These are phyloP conservation scores for Phytopythium delawarense DNA, from an alignment of 352 stramenopile species.

Conservation along the genomic window DNA sequence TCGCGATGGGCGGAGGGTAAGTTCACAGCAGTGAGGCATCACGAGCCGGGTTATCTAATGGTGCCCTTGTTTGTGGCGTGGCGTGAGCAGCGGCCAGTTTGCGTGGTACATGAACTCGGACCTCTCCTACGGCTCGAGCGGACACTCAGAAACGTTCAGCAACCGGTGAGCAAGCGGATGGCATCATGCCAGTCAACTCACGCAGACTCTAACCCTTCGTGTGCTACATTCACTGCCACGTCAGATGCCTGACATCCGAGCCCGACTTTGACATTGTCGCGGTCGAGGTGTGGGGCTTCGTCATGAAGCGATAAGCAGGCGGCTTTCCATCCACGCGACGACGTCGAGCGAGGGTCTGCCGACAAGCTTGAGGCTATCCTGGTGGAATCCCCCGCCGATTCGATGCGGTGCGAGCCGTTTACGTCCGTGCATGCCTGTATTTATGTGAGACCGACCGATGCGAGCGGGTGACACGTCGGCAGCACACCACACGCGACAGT, in stretches of 20 bases:
- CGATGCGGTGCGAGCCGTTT: not conserved
- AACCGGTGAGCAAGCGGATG: conserved; percentile 28
- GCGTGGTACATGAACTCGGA: conserved; percentile 68
- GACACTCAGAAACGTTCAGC: conserved; percentile 47
- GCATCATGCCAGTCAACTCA: not conserved
- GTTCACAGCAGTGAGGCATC: conserved; percentile 6
- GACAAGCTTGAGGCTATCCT: not conserved
- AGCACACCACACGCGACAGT: not conserved
- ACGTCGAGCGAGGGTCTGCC: not conserved
- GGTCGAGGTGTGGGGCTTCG: conserved; percentile 73
- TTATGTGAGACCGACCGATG: not conserved
- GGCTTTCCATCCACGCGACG: not conserved
- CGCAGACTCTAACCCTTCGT: not conserved
- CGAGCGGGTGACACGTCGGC: not conserved
- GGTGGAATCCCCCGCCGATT: not conserved
- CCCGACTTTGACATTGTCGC: conserved; percentile 49
- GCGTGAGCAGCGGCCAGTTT: conserved; percentile 38
- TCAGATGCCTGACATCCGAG: conserved; percentile 40
- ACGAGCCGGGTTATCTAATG: not conserved
- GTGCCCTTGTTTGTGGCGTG: not conserved
- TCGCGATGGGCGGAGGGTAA: conserved; percentile 73
- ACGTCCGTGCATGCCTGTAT: not conserved
- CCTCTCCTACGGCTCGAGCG: conserved; percentile 50
- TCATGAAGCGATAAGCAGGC: conserved; percentile 33
- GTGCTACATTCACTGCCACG: not conserved